Conservation (phyloP, 2,329 filamentous ascomycete genomes). For the Celoporthe dispersa region DNA sequence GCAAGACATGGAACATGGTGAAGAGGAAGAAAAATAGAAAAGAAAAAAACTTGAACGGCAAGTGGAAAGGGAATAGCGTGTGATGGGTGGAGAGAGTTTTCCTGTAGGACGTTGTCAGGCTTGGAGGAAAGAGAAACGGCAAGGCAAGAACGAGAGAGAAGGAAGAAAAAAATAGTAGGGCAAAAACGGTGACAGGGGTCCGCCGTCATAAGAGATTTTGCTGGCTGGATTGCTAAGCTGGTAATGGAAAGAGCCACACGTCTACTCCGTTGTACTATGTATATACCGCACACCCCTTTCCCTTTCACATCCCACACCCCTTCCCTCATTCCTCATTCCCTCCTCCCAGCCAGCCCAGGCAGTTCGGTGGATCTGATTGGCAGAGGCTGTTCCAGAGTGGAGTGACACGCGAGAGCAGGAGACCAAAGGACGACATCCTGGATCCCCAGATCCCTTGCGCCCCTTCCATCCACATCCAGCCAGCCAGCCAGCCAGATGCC, state of each 20-base stretch:
- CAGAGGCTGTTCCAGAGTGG: slow-evolving; percentile 23
- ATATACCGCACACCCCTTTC: background rate
- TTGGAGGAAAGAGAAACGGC: background rate
- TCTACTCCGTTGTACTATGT: background rate
- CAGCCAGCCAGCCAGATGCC: background rate
- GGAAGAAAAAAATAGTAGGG: too few species aligned
- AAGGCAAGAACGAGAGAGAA: too few species aligned
- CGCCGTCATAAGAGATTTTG: slow-evolving; percentile 13
- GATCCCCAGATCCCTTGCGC: background rate
- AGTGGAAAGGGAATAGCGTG: background rate
- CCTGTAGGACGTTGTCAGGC: background rate
- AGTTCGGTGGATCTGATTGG: slow-evolving; percentile 9
- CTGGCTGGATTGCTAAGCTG: slow-evolving; percentile 29
- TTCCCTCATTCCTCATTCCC: slow-evolving; percentile 3
- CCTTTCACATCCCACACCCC: background rate
- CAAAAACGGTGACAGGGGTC: slow-evolving; percentile 6
- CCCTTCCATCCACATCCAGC: background rate
- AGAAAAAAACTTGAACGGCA: background rate
- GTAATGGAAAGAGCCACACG: slow-evolving; percentile 18
- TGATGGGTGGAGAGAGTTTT: background rate
- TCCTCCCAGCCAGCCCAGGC: slow-evolving; percentile 8
- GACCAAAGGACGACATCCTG: slow-evolving; percentile 7
- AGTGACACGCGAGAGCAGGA: slow-evolving; percentile 26
- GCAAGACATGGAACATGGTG: background rate
- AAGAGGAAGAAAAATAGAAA: background rate